A percentile compares a stretch with the other conserved stretches of the same genome.
These are phyloP conservation scores for Ensete ventricosum DNA, from an alignment of 176 grass and related monocot species.

Conservation along the genomic window DNA sequence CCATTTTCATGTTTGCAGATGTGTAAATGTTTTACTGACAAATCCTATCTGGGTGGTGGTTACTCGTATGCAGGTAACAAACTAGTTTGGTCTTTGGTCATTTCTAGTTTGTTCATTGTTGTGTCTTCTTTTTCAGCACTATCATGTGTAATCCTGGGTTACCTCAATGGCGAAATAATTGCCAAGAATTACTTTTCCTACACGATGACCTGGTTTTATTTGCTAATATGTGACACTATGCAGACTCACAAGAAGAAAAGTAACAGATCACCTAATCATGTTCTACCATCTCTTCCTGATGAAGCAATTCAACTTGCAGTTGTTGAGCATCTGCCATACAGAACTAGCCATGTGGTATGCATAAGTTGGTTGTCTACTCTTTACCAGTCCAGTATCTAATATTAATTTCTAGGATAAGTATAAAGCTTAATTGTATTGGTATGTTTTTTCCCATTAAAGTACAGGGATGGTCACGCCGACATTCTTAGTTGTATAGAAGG, in stretches of 20 bases:
- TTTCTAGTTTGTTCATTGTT: constrained; percentile 1
- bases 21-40: constrained; percentile 86
- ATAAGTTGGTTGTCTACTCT: neutral
- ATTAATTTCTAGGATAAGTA: too few relatives aligned
- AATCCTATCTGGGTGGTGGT: constrained; percentile 95
- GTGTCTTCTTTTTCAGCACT: neutral
- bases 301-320: constrained; percentile 28
- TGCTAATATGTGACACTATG: constrained; percentile 2
- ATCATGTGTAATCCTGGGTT: neutral
- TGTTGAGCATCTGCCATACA: constrained; percentile 55
- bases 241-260: constrained; percentile 76
- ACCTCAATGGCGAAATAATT: neutral
- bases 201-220: neutral
- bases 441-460: too few relatives aligned
- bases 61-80: constrained; percentile 73
- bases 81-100: neutral
- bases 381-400: too few relatives aligned
- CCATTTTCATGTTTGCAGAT: constrained; percentile 40
- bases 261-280: constrained; percentile 36
- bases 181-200: constrained; percentile 5
- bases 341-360: constrained; percentile 63
- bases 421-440: too few relatives aligned
- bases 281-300: constrained; percentile 33
- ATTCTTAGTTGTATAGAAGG: too few relatives aligned
- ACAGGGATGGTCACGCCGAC: too few relatives aligned